Conservation (phyloP, 768 basidiomycete species). For the Lactarius pseudohatsudake region DNA sequence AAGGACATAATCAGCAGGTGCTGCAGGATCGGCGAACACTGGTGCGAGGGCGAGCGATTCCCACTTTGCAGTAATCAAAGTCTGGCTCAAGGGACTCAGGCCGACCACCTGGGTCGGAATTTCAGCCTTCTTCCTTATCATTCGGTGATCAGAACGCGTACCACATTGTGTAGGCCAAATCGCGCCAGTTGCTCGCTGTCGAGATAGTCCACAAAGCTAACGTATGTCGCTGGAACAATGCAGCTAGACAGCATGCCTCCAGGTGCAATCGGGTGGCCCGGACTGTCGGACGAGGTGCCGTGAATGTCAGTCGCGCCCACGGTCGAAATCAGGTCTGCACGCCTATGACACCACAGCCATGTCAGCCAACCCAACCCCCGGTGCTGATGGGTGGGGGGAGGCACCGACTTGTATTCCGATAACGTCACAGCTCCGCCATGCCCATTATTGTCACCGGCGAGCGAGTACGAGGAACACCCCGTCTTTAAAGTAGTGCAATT, state of each 20-base stretch:
- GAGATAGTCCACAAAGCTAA: constrained; percentile 55
- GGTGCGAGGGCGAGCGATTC: constrained; percentile 63
- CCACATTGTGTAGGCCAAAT: constrained; percentile 65
- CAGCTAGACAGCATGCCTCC: constrained; percentile 46
- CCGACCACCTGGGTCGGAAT: constrained; percentile 39
- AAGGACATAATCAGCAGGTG: constrained; percentile 67
- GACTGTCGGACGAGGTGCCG: constrained; percentile 53
- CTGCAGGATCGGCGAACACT: constrained; percentile 42
- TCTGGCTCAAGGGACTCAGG: constrained; percentile 48
- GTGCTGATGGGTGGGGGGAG: not conserved
- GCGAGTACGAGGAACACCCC: constrained; percentile 57
- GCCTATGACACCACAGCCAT: constrained; percentile 38
- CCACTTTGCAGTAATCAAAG: constrained; percentile 66
- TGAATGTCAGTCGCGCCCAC: constrained; percentile 60
- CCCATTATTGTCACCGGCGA: constrained; percentile 61
- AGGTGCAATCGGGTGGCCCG: constrained; percentile 50
- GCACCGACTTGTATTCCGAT: constrained; percentile 51
- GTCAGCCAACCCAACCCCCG: not conserved
- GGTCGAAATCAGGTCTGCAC: constrained; percentile 60
- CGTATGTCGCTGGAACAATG: constrained; percentile 55
- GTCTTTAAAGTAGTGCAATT: constrained; percentile 54
- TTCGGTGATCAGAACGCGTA: constrained; percentile 29
- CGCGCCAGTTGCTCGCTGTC: constrained; percentile 53
- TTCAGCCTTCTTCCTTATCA: constrained; percentile 9
- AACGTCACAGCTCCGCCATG: constrained; percentile 50